phyloP scores from a whole-genome alignment of 2,329 filamentous ascomycete genomes.

The Colletotrichum endophyticum region DNA sequence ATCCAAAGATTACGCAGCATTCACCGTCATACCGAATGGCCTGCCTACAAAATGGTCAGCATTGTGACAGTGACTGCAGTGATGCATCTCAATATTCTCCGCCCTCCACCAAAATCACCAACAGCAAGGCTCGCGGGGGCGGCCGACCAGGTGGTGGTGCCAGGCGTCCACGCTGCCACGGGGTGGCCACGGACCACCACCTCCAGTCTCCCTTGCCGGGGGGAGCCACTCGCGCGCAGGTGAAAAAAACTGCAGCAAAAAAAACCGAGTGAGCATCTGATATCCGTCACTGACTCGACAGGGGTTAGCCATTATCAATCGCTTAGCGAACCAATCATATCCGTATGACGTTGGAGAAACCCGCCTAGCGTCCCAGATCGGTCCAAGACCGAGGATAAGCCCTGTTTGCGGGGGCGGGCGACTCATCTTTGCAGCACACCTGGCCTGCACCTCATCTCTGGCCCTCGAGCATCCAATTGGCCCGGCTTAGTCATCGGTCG shows the following conservation, averaged over 20 bases:
- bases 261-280: slow-evolving; percentile 34
- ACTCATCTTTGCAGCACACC: neutral
- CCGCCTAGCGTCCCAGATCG: slow-evolving; percentile 23
- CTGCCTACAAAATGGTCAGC: neutral
- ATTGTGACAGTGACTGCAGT: neutral
- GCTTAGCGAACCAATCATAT: slow-evolving; percentile 36
- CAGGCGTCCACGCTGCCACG: neutral
- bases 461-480: neutral
- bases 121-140: neutral
- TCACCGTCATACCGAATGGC: neutral
- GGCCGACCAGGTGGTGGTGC: neutral
- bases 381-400: slow-evolving; percentile 16
- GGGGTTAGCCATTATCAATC: slow-evolving; percentile 29
- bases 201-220: neutral
- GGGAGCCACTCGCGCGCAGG: neutral
- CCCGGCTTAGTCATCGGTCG: slow-evolving; percentile 1
- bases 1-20: neutral
- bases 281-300: slow-evolving; percentile 37
- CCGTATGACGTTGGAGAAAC: slow-evolving; percentile 37
- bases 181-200: neutral
- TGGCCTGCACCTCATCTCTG: neutral
- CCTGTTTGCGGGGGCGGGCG: slow-evolving; percentile 19
- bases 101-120: neutral
- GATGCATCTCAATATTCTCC: neutral
- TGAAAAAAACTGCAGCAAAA: neutral